A percentile compares a stretch with the other conserved stretches of the same genome.
Evolutionary conservation across 1,284 basidiomycete species (phyloP).

Genomic region (Ceratobasidium sp.): DNA sequence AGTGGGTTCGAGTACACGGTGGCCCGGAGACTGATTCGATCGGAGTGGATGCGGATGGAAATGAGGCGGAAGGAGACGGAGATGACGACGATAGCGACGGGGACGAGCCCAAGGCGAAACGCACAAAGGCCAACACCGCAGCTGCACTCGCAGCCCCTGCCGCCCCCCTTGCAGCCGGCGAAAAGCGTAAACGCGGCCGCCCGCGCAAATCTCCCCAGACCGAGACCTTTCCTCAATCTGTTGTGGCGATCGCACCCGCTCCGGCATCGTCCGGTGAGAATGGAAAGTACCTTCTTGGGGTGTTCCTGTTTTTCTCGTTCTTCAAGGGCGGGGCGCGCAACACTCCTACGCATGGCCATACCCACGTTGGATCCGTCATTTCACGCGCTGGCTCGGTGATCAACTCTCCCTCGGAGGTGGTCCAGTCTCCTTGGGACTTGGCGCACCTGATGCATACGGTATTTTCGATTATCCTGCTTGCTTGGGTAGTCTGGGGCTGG

Average conservation of each 20-base stretch:
- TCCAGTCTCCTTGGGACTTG: slow-evolving; percentile 38
- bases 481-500: slow-evolving; percentile 44
- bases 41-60: slow-evolving; percentile 60
- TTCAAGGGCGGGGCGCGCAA: slow-evolving; percentile 45
- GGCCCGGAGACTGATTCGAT: slow-evolving; percentile 76
- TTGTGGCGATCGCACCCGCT: slow-evolving; percentile 36
- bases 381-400: slow-evolving; percentile 46
- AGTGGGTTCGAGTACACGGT: slow-evolving; percentile 71
- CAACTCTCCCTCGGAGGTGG: slow-evolving; percentile 12
- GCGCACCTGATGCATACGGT: slow-evolving; percentile 43
- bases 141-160: slow-evolving; percentile 25
- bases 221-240: slow-evolving; percentile 51
- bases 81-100: slow-evolving; percentile 67
- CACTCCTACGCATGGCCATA: slow-evolving; percentile 28
- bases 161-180: slow-evolving; percentile 33
- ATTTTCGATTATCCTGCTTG: slow-evolving; percentile 42
- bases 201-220: slow-evolving; percentile 69
- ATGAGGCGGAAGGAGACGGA: slow-evolving; percentile 66
- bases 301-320: slow-evolving; percentile 51
- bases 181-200: slow-evolving; percentile 82
- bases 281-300: slow-evolving; percentile 49
- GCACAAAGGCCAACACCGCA: slow-evolving; percentile 24
- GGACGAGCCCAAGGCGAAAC: slow-evolving; percentile 55
- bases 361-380: slow-evolving; percentile 41
- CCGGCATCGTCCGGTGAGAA: slow-evolving; percentile 10